Evolutionary conservation across 352 stramenopile genomes (phyloP).

Genomic region (Blastocystis sp.): DNA sequence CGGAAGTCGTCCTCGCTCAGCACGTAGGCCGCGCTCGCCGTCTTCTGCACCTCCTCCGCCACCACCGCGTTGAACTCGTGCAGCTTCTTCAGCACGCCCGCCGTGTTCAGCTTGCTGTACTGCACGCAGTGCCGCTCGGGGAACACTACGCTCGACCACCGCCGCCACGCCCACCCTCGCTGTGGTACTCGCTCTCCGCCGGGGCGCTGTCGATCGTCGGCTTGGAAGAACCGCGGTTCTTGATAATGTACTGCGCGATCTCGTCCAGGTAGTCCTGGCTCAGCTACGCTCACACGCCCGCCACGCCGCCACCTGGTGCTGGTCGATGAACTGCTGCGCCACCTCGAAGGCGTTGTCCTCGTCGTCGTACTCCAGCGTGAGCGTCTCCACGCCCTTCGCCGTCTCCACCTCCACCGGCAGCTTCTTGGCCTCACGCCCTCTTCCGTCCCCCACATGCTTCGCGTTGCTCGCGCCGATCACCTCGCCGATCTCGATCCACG

Average conservation of each 20-base stretch:
- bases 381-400: not conserved
- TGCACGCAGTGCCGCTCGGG: not conserved
- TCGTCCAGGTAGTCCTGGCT: slow-evolving; percentile 60
- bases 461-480: not conserved
- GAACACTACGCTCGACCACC: slow-evolving; percentile 29
- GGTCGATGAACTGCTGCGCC: slow-evolving; percentile 54
- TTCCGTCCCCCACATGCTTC: not conserved
- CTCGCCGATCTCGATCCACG: slow-evolving; percentile 60
- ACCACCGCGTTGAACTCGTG: slow-evolving; percentile 8
- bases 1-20: slow-evolving; percentile 1
- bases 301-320: not conserved
- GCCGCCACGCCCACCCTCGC: not conserved
- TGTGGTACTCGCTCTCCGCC: not conserved
- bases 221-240: slow-evolving; percentile 35
- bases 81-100: slow-evolving; percentile 21
- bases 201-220: not conserved
- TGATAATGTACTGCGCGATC: slow-evolving; percentile 46
- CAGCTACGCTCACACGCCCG: not conserved
- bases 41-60: not conserved
- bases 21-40: not conserved
- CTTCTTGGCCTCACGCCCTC: not conserved
- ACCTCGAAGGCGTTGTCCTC: slow-evolving; percentile 51
- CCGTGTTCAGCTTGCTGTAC: slow-evolving; percentile 1
- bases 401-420: slow-evolving; percentile 54
- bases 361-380: not conserved